Conservation (phyloP, 305 asterid species). For the Plantago coronopus region DNA sequence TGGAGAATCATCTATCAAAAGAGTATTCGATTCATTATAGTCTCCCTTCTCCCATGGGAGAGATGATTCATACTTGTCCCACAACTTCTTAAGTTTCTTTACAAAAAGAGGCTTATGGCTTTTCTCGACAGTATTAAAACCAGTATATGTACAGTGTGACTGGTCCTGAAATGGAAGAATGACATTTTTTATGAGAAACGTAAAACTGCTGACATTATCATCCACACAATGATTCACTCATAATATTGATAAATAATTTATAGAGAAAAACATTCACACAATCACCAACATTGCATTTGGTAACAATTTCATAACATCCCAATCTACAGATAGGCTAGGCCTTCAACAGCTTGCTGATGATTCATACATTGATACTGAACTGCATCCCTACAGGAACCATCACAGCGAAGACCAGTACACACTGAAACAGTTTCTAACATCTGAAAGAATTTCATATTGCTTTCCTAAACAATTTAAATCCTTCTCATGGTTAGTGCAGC, state of each 20-base stretch:
- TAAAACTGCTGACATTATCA: background rate
- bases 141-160: constrained; percentile 71
- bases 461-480: too few relatives aligned
- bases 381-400: too few relatives aligned
- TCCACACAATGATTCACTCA: background rate
- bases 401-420: too few relatives aligned
- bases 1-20: constrained; percentile 85
- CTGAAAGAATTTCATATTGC: too few relatives aligned
- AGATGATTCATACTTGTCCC: constrained; percentile 62
- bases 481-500: too few relatives aligned
- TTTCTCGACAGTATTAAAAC: constrained; percentile 51
- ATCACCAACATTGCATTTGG: background rate
- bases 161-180: constrained; percentile 58
- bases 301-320: background rate
- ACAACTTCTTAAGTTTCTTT: constrained; percentile 70
- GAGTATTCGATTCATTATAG: constrained; percentile 73
- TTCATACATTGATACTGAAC: too few relatives aligned
- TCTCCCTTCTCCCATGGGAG: constrained; percentile 86
- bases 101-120: constrained; percentile 65
- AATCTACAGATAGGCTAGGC: too few relatives aligned
- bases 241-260: background rate
- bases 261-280: background rate
- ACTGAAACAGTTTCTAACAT: too few relatives aligned
- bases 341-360: too few relatives aligned
- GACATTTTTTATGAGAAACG: constrained; percentile 17